These are phyloP conservation scores for Botrytis hyacinthi DNA, from an alignment of 2,329 filamentous ascomycete genomes.

Conservation along the genomic window DNA sequence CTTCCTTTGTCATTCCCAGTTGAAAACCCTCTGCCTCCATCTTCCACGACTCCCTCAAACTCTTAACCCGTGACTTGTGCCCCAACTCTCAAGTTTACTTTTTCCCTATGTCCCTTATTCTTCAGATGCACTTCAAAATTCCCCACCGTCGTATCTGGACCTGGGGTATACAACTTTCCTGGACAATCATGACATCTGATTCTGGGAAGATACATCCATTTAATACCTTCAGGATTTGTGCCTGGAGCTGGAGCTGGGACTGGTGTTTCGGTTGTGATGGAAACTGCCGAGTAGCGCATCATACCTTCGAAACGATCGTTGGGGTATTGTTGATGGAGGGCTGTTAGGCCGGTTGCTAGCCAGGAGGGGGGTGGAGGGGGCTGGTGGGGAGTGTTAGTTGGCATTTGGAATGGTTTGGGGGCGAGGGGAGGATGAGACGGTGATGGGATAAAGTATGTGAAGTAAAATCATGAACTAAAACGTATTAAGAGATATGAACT, in stretches of 20 bases:
- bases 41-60: neutral
- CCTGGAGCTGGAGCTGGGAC: constrained; percentile 51
- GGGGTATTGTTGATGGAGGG: constrained; percentile 68
- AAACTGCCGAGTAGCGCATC: constrained; percentile 86
- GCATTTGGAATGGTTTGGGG: constrained; percentile 15
- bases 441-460: constrained; percentile 34
- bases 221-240: constrained; percentile 58
- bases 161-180: constrained; percentile 89
- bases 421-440: constrained; percentile 16
- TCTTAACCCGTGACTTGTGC: neutral
- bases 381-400: constrained; percentile 27
- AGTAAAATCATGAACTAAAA: constrained; percentile 24
- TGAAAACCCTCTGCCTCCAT: neutral
- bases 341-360: constrained; percentile 72
- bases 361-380: constrained; percentile 85
- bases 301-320: constrained; percentile 82
- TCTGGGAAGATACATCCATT: constrained; percentile 80
- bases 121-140: constrained; percentile 93
- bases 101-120: constrained; percentile 76
- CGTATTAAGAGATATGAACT: constrained; percentile 41
- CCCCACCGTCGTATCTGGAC: constrained; percentile 76
- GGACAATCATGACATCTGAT: constrained; percentile 92
- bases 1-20: neutral
- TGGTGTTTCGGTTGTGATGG: constrained; percentile 66
- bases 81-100: constrained; percentile 51